Evolutionary conservation across 495 filamentous ascomycete genomes (phyloP).

Genomic region (Neurospora sp.): DNA sequence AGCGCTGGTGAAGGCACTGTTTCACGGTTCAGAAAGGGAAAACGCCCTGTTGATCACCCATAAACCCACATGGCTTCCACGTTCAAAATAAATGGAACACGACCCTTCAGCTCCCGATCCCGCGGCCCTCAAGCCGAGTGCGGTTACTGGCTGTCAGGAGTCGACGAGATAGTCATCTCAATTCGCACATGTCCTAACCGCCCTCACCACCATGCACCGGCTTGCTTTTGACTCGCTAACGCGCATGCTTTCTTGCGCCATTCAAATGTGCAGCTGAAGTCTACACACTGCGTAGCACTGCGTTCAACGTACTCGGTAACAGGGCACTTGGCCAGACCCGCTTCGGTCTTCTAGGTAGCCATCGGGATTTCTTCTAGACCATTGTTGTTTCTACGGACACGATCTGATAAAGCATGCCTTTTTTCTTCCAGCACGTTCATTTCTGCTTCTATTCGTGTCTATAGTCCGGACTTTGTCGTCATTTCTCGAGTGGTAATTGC

Average conservation of each 20-base stretch:
- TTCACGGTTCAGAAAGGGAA: neutral
- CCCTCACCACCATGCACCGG: neutral
- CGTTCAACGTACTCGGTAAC: neutral
- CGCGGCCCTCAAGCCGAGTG: neutral
- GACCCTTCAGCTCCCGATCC: neutral
- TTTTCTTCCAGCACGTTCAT: neutral
- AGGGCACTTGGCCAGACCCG: neutral
- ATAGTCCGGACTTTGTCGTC: neutral
- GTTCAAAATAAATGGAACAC: neutral
- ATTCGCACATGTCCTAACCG: neutral
- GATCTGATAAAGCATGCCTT: neutral
- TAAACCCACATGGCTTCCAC: neutral
- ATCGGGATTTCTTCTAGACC: neutral
- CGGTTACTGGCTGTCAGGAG: neutral
- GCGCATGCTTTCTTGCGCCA: neutral
- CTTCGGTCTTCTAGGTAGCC: neutral
- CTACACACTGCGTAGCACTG: neutral
- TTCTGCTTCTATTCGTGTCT: neutral
- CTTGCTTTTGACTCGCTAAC: neutral
- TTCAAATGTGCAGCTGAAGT: neutral
- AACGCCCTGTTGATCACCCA: neutral
- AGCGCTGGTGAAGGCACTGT: neutral
- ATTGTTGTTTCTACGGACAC: neutral
- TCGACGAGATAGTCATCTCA: neutral
- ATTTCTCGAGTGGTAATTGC: neutral